Conservation (phyloP, 345 rosid species). For the Toxicodendron radicans region DNA sequence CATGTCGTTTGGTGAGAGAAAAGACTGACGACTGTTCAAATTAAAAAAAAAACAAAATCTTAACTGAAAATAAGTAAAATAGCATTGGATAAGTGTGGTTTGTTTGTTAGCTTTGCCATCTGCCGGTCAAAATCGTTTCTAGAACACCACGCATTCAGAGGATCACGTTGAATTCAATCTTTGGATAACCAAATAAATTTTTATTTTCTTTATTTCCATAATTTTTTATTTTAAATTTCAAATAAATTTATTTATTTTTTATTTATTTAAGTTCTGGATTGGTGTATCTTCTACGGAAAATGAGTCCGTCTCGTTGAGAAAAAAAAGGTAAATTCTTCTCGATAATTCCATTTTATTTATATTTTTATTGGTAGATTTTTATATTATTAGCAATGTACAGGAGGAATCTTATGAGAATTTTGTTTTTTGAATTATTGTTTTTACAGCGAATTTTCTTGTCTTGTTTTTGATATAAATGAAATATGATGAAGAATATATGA, state of each 20-base stretch:
- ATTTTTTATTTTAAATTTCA: neutral
- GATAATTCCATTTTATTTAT: neutral
- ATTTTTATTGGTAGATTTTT: neutral
- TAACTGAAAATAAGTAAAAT: too few relatives aligned
- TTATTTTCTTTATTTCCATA: too few relatives aligned
- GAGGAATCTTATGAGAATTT: neutral
- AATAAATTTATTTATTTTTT: neutral
- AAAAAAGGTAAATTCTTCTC: neutral
- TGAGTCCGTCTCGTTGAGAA: neutral
- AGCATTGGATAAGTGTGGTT: too few relatives aligned
- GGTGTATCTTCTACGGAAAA: neutral
- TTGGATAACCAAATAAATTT: neutral
- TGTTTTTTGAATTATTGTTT: neutral
- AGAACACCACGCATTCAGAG: slow-evolving; percentile 4
- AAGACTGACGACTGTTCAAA: too few relatives aligned
- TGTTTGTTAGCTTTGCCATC: neutral
- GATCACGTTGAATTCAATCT: neutral
- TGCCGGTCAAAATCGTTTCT: neutral
- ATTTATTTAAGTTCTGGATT: neutral
- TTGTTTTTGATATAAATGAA: neutral
- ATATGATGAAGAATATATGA: neutral
- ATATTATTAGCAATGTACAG: neutral
- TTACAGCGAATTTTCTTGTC: too few relatives aligned
- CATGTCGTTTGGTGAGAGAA: too few relatives aligned
- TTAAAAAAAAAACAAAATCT: too few relatives aligned